Percentiles rank a stretch among this genome's conserved stretches.
These are phyloP conservation scores for Blumeriella jaapii DNA, from an alignment of 2,329 filamentous ascomycete genomes.

Conservation along the genomic window DNA sequence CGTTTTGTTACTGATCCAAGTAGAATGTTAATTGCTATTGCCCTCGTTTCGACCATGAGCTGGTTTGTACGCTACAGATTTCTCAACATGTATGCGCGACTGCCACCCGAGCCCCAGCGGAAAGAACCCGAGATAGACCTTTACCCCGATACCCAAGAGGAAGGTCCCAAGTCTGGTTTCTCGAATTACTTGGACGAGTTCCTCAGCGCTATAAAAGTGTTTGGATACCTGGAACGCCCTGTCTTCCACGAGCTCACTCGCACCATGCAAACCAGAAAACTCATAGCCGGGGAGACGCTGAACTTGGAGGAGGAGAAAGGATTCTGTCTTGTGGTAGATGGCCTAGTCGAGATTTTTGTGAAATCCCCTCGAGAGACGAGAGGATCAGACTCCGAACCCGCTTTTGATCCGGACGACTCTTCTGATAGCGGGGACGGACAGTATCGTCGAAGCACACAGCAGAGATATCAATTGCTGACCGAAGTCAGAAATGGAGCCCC, in stretches of 20 bases:
- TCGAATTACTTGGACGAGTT: conserved; percentile 98
- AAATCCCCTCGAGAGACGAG: conserved; percentile 60
- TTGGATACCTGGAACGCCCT: conserved; percentile 89
- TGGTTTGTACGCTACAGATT: conserved; percentile 95
- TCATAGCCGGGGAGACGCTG: conserved; percentile 91
- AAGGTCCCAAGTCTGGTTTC: conserved; percentile 78
- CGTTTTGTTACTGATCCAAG: conserved; percentile 9
- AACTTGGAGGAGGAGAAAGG: conserved; percentile 95
- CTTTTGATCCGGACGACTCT: conserved; percentile 34
- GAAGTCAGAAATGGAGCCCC: conserved; percentile 97
- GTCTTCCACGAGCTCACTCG: conserved; percentile 96
- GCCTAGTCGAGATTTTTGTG: conserved; percentile 93
- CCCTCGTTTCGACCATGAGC: conserved; percentile 70
- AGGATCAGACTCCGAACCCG: conserved; percentile 30
- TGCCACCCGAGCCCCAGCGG: conserved; percentile 87
- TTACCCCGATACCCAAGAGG: conserved; percentile 86
- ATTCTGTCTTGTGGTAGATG: conserved; percentile 94
- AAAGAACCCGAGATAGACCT: conserved; percentile 94
- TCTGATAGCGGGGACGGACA: conserved; percentile 59
- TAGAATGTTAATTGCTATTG: conserved; percentile 65
- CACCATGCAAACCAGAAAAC: conserved; percentile 94
- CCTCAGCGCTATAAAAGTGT: conserved; percentile 95
- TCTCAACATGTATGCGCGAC: conserved; percentile 89
- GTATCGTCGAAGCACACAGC: conserved; percentile 48
- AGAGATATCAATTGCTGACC: conserved; percentile 88